phyloP scores from a whole-genome alignment of 257 asterid genomes.

The Handroanthus guayacan region DNA sequence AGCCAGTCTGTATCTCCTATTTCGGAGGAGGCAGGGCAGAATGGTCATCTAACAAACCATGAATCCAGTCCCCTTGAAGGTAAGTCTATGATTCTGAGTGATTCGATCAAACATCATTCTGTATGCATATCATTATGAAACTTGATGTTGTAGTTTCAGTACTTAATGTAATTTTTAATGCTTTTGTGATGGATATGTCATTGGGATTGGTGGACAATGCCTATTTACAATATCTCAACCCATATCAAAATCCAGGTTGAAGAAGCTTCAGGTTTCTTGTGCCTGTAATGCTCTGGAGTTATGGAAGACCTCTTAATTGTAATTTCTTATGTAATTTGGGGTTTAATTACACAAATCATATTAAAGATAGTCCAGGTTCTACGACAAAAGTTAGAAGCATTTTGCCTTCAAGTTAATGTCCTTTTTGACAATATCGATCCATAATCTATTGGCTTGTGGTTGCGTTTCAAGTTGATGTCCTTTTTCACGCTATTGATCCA shows the following conservation, averaged over 20 bases:
- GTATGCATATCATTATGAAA: constrained; percentile 24
- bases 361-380: not conserved
- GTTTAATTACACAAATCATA: not conserved
- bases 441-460: constrained; percentile 17
- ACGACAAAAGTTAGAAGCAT: not conserved
- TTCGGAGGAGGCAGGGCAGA: constrained; percentile 78
- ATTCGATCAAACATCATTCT: constrained; percentile 32
- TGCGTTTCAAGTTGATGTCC: constrained; percentile 1
- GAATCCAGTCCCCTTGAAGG: constrained; percentile 84
- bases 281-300: not conserved
- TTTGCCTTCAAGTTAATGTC: not conserved
- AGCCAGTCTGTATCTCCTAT: constrained; percentile 79
- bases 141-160: not conserved
- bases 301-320: not conserved
- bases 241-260: constrained; percentile 1
- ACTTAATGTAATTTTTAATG: not conserved
- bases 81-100: constrained; percentile 30
- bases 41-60: constrained; percentile 64
- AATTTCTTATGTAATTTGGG: constrained; percentile 4
- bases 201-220: constrained; percentile 18
- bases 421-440: not conserved
- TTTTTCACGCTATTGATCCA: not conserved
- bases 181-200: not conserved
- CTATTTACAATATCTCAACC: constrained; percentile 14
- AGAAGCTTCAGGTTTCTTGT: not conserved